Base-by-base conservation (phyloP, 352 stramenopile species). In the Ophiocytium majus region DNA sequence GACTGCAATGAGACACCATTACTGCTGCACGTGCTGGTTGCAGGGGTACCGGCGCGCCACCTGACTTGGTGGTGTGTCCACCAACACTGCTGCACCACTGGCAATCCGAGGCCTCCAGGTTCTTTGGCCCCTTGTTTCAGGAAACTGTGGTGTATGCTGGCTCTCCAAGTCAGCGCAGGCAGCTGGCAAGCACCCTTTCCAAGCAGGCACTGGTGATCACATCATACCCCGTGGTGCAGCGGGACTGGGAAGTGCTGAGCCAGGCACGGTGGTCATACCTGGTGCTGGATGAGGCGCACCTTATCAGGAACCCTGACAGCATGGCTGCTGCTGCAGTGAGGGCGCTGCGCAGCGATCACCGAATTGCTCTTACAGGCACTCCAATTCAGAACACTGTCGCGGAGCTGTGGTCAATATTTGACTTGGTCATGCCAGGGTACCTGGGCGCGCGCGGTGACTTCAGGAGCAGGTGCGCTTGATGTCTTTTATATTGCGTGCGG, bases 401-500 rank as follows among this genome's bases (percentile, higher is more conserved):
- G 17, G 97, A 99, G 81, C 86, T 99, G 43, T 99, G 96, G 96
- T 92, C 95, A 63, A 90, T 98, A 0, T 99, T 99, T 89, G 93
- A 98, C 81, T 99, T 98, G 63, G 82, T 99, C 0, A 97, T 99
- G 95, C 96, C 97, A 33, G 96, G 97, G 33, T 99, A 98, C 75
- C 36, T 81, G 1, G 75, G 75, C 1, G 75, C 35, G 75, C 31
- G 31, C 36, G 17, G 19, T 9, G 75, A 81, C 75, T 81, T 81
- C 36, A 81, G 17, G 50, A 50, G 10, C 31, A 81, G 75, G 75
- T 81, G 32, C 1, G 43, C n/a, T n/a, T n/a, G n/a, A 23, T 79
- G 71, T 35, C 19, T 19, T 66, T 19, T 28, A 66, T 66, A 66
- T 28, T 66, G 57, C 28, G 57, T 66, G 28, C 57, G 28, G 28